Percentiles rank a stretch among this genome's conserved stretches.
Evolutionary conservation across 768 basidiomycete species (phyloP).

Genomic region (Amanita pallidorosea): DNA sequence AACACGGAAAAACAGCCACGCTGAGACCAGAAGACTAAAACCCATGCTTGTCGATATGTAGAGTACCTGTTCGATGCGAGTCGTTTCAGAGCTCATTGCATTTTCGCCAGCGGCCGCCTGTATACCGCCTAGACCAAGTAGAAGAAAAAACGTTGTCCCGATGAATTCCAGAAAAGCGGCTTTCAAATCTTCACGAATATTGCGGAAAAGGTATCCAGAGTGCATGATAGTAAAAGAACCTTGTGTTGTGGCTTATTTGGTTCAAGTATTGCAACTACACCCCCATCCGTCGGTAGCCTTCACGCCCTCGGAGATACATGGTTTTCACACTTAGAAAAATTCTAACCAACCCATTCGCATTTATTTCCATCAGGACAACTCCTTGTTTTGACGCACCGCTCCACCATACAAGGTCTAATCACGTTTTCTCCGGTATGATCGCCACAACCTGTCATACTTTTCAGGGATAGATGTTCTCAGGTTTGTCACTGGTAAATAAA

Average conservation of each 20-base stretch:
- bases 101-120: slow-evolving; percentile 39
- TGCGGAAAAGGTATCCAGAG: slow-evolving; percentile 10
- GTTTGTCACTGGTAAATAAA: no score
- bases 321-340: background rate
- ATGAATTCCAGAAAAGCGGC: slow-evolving; percentile 49
- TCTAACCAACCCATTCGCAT: background rate
- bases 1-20: slow-evolving; percentile 56
- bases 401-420: no score
- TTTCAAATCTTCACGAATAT: slow-evolving; percentile 26
- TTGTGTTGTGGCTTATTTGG: background rate
- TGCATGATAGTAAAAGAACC: background rate
- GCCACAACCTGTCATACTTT: no score
- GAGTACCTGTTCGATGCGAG: slow-evolving; percentile 30
- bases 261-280: background rate
- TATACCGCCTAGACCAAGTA: slow-evolving; percentile 55
- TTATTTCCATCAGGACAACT: background rate
- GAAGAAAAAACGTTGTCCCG: slow-evolving; percentile 51
- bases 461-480: no score
- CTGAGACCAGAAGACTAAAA: slow-evolving; percentile 47
- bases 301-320: no score
- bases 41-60: slow-evolving; percentile 56
- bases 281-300: no score
- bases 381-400: background rate
- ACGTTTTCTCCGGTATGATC: no score
- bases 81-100: slow-evolving; percentile 13